Evolutionary conservation across 768 basidiomycete species (phyloP), one percentile per base, ranked within the genome.

Genomic region (Leccinum aurantiacum): DNA sequence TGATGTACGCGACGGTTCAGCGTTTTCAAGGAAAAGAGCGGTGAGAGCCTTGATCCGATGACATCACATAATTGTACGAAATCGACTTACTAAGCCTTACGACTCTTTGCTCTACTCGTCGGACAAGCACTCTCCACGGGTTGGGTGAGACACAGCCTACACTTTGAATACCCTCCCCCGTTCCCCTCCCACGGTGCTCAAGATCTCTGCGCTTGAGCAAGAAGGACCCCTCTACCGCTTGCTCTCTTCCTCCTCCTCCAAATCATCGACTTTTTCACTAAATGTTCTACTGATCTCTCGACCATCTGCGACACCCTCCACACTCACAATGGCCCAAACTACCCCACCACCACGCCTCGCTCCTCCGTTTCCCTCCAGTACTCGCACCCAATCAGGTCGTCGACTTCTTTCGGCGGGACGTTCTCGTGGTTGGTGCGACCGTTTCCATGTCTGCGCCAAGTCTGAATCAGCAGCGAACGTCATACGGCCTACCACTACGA

Each of bases 91-190:
- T 24, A 29, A 29, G 27, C 27, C 27, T 29, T 29, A 0, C 8
- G 27, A 29, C 27, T 29, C 2, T 29, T 29, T 8, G 27, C 27
- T 29, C 27, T 29, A 25, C 93, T 83, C 27, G 27, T 27, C 27
- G 27, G 27, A 27, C 27, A 1, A 27, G 27, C 27, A 27, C 27
- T 27, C 27, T 27, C 27, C 27, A 27, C 27, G 27, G 27, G 27
- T 1, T 27, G 27, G 25, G 24, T 0, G 27, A 27, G 27, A 29
- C 8, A 29, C 27, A 29, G 27, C 27, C 27, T 29, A 29, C 27
- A 29, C 27, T 29, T 29, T 8, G 27, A 29, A 29, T 29, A 29
- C 7, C 27, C 31, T 31, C 31, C 31, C 31, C 29, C 29, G 3
- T 31, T 31, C 10, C 29, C 10, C 31, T 31, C 31, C 31, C 31